Conservation (phyloP, 179 eudicot species). For the Drosera spatulata region DNA sequence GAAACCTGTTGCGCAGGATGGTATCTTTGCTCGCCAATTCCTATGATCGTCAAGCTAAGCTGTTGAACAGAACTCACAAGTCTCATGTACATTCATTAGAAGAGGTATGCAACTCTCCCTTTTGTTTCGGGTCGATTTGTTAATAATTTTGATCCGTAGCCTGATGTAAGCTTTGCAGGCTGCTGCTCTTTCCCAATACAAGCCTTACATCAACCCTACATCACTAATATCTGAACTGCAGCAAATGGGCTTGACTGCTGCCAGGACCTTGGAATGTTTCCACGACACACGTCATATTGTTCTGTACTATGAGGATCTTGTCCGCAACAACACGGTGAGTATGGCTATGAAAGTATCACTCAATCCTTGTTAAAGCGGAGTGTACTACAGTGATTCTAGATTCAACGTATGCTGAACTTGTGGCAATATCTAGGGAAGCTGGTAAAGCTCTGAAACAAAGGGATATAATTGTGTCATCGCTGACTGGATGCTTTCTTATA, state of each 20-base stretch:
- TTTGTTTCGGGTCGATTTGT: not conserved
- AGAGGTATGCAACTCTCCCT: constrained; percentile 37
- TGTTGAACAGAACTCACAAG: constrained; percentile 37
- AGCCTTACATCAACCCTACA: constrained; percentile 57
- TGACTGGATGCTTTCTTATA: not conserved
- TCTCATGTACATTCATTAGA: constrained; percentile 76
- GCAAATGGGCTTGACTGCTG: constrained; percentile 36
- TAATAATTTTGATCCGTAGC: not conserved
- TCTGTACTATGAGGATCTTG: constrained; percentile 71
- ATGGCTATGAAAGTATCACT: not conserved
- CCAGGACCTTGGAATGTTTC: constrained; percentile 45
- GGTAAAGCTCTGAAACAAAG: not conserved
- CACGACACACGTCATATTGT: constrained; percentile 55
- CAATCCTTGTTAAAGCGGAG: not conserved
- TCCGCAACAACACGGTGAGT: constrained; percentile 60
- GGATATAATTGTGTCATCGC: not conserved
- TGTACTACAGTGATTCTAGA: not conserved
- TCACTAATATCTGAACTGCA: constrained; percentile 39
- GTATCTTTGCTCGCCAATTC: no score
- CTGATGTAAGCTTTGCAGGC: constrained; percentile 37
- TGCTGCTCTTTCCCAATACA: constrained; percentile 57
- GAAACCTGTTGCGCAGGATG: constrained; percentile 8
- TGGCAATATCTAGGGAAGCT: no score
- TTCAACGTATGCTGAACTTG: not conserved
- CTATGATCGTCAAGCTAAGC: no score